Conservation (phyloP, 768 basidiomycete species). For the Suillus weaverae region DNA sequence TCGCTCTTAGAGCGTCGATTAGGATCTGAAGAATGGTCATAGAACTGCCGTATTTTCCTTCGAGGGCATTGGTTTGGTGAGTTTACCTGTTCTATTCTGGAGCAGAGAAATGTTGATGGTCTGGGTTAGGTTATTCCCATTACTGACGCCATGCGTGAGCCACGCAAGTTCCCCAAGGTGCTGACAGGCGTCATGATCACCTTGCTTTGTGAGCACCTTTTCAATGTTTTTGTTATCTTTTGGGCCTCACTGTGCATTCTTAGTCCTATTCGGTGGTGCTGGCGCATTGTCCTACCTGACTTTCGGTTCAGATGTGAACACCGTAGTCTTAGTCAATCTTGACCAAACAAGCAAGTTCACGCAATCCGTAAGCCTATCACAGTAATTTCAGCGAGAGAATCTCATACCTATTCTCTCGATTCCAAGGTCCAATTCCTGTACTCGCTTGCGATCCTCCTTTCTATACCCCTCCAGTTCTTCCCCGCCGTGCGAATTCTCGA, state of each 20-base stretch:
- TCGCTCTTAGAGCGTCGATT: neutral
- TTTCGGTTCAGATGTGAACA: constrained; percentile 84
- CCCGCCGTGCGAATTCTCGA: constrained; percentile 97
- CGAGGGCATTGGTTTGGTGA: constrained; percentile 91
- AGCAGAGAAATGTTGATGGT: constrained; percentile 4
- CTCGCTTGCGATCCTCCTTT: constrained; percentile 89
- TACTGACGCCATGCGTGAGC: constrained; percentile 95
- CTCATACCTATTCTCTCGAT: constrained; percentile 2
- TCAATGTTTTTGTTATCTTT: neutral
- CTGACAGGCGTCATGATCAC: constrained; percentile 92
- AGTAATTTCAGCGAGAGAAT: neutral
- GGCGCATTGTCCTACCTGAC: constrained; percentile 86
- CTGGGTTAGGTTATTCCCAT: constrained; percentile 82
- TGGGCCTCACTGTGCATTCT: constrained; percentile 13
- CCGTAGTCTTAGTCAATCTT: constrained; percentile 94
- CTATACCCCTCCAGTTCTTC: constrained; percentile 94
- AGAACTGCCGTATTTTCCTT: constrained; percentile 98
- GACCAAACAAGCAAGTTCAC: constrained; percentile 82
- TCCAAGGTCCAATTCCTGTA: constrained; percentile 79
- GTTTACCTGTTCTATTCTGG: constrained; percentile 21
- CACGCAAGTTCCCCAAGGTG: constrained; percentile 86
- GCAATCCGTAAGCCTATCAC: constrained; percentile 63
- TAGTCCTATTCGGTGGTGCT: constrained; percentile 84
- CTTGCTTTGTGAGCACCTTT: constrained; percentile 54
- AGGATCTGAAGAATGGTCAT: constrained; percentile 5